Evolutionary conservation across 768 basidiomycete species (phyloP).

Genomic region (Dentipellis sp.): DNA sequence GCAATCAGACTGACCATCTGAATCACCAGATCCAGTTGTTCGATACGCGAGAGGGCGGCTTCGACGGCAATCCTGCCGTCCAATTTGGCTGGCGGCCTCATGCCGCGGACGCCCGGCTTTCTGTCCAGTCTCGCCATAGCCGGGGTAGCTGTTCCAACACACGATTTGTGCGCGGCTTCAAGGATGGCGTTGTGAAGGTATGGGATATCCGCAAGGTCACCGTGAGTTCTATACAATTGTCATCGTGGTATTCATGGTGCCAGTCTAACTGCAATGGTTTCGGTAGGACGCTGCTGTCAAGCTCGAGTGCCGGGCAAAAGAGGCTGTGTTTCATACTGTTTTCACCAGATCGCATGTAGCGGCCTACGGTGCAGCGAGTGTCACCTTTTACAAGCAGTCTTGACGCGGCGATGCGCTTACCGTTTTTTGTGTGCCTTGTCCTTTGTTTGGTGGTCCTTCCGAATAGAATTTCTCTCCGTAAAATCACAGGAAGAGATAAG

Average conservation of each 20-base stretch:
- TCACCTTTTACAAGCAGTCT: conserved; percentile 25
- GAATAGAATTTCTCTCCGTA: background rate
- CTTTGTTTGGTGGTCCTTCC: background rate
- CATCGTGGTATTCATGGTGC: conserved; percentile 7
- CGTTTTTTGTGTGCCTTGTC: background rate
- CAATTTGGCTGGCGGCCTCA: conserved; percentile 32
- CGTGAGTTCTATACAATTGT: conserved; percentile 22
- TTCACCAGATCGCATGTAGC: conserved; percentile 31
- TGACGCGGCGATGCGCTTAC: background rate
- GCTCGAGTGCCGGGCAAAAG: conserved; percentile 22
- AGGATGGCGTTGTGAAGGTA: conserved; percentile 32
- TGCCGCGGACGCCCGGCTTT: background rate
- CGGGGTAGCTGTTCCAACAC: conserved; percentile 31
- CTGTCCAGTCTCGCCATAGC: conserved; percentile 18
- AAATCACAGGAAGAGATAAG: background rate
- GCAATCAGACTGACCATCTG: conserved; percentile 35
- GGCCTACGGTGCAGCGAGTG: conserved; percentile 29
- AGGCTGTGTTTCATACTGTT: conserved; percentile 30
- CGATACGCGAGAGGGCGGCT: conserved; percentile 33
- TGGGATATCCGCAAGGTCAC: conserved; percentile 44
- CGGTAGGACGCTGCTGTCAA: conserved; percentile 28
- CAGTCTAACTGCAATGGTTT: conserved; percentile 3
- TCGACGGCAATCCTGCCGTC: conserved; percentile 30
- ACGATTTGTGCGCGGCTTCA: conserved; percentile 37
- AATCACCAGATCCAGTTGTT: conserved; percentile 41